Percentiles rank a stretch among this genome's conserved stretches.
These are phyloP conservation scores for Mollisia scopiformis DNA, from an alignment of 2,329 filamentous ascomycete genomes.

Conservation along the genomic window DNA sequence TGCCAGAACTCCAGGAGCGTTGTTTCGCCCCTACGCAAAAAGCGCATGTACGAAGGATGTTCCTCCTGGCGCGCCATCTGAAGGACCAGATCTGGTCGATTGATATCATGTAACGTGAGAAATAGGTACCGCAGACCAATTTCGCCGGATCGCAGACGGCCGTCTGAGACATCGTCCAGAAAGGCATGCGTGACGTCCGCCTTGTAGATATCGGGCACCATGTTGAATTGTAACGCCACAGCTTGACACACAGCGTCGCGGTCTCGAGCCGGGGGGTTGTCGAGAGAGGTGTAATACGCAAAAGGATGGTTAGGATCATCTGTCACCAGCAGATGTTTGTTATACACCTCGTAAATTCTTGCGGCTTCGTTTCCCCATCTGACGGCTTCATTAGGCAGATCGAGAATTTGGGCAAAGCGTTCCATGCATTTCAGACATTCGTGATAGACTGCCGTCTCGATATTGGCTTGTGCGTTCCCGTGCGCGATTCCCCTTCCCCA, in stretches of 20 bases:
- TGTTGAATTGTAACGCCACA: not conserved
- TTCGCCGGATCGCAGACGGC: not conserved
- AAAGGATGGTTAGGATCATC: slow-evolving; percentile 37
- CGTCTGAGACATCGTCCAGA: not conserved
- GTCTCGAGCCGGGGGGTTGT: not conserved
- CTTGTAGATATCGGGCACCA: not conserved
- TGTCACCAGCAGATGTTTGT: slow-evolving; percentile 38
- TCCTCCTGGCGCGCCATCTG: slow-evolving; percentile 50
- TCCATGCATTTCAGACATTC: slow-evolving; percentile 36
- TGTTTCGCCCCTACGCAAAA: slow-evolving; percentile 47
- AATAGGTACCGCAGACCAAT: not conserved
- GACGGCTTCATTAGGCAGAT: slow-evolving; percentile 15
- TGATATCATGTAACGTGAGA: slow-evolving; percentile 38
- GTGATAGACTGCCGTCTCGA: slow-evolving; percentile 48
- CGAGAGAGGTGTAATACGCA: slow-evolving; percentile 39
- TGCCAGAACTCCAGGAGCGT: slow-evolving; percentile 49
- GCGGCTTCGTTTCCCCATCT: slow-evolving; percentile 34
- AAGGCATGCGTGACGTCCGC: not conserved
- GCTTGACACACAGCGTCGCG: not conserved
- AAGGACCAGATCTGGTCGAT: slow-evolving; percentile 44
- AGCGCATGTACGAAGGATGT: slow-evolving; percentile 46
- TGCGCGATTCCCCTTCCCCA: slow-evolving; percentile 47
- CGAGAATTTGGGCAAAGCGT: slow-evolving; percentile 21
- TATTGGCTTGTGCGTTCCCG: slow-evolving; percentile 48
- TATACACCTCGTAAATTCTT: slow-evolving; percentile 39